These are phyloP conservation scores for Alloteropsis angusta DNA, from an alignment of 202 grass and related monocot genomes.

Conservation along the genomic window DNA sequence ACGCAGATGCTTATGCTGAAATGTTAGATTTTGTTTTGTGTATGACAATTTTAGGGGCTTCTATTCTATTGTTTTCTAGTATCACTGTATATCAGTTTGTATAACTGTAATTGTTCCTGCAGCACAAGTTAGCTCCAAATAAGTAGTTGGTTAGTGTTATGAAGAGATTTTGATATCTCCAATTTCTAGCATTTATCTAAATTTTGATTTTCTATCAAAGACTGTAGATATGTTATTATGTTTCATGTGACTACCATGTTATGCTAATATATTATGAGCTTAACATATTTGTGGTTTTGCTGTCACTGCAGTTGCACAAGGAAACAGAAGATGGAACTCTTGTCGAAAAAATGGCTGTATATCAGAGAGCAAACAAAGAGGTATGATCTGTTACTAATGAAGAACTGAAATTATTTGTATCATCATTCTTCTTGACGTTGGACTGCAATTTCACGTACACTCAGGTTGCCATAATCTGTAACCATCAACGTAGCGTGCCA, in stretches of 20 bases:
- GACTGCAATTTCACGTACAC: constrained; percentile 7
- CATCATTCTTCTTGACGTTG: constrained; percentile 12
- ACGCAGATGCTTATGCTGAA: neutral
- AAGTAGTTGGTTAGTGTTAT: neutral
- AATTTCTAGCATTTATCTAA: neutral
- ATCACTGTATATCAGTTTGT: neutral
- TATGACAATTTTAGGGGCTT: neutral
- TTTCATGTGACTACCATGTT: constrained; percentile 15
- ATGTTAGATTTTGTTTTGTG: neutral
- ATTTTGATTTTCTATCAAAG: neutral
- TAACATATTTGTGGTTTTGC: neutral
- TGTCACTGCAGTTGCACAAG: constrained; percentile 56
- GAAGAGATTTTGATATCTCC: neutral
- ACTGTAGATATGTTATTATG: neutral
- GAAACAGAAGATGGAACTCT: constrained; percentile 77
- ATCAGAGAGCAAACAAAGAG: constrained; percentile 92
- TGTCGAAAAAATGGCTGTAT: constrained; percentile 82
- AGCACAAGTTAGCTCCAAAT: constrained; percentile 12
- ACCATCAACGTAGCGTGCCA: constrained; percentile 86
- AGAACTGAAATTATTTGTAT: neutral
- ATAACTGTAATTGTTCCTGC: neutral
- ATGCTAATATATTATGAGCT: constrained; percentile 1
- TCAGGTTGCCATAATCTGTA: constrained; percentile 95
- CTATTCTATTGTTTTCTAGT: neutral
- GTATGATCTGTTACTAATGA: constrained; percentile 21